Evolutionary conservation across 1,284 basidiomycete species (phyloP).

Genomic region (Naganishia albida): DNA sequence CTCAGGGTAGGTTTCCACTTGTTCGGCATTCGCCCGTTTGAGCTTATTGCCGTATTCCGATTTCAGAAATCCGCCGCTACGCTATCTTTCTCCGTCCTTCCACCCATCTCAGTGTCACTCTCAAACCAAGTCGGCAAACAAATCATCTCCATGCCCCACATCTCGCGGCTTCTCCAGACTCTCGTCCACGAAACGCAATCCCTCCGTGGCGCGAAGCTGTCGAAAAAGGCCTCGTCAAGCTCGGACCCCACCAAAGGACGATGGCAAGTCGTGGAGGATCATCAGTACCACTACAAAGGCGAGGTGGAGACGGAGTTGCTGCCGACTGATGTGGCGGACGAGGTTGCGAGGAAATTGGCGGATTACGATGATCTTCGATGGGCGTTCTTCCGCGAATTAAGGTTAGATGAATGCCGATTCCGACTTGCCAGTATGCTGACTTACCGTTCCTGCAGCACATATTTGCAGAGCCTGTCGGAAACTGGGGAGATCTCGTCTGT

Average conservation of each 20-base stretch:
- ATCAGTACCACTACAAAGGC: slow-evolving; percentile 27
- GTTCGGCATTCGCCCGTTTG: neutral
- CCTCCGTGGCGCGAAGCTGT: slow-evolving; percentile 49
- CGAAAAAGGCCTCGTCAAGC: slow-evolving; percentile 21
- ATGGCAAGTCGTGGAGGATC: slow-evolving; percentile 25
- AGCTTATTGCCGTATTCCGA: slow-evolving; percentile 49
- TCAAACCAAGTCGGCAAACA: slow-evolving; percentile 48
- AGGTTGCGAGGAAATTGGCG: slow-evolving; percentile 44
- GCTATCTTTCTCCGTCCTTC: slow-evolving; percentile 77
- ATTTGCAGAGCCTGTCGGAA: slow-evolving; percentile 20
- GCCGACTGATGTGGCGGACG: slow-evolving; percentile 34
- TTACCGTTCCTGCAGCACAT: slow-evolving; percentile 1
- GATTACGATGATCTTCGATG: slow-evolving; percentile 75
- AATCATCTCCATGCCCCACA: slow-evolving; percentile 46
- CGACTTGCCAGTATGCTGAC: too few relatives aligned
- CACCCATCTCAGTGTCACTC: slow-evolving; percentile 70
- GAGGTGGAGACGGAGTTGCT: slow-evolving; percentile 21
- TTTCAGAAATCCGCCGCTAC: slow-evolving; percentile 67
- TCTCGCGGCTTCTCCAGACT: slow-evolving; percentile 46
- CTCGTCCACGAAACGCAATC: slow-evolving; percentile 46
- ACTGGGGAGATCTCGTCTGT: slow-evolving; percentile 5
- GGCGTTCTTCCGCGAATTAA: slow-evolving; percentile 85
- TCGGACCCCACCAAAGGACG: neutral
- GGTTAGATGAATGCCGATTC: slow-evolving; percentile 58
- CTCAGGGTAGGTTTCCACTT: slow-evolving; percentile 58